Percentiles rank a stretch among this genome's conserved stretches.
Conservation (phyloP, 495 filamentous ascomycete genomes). For the Penicillium verhagenii region DNA sequence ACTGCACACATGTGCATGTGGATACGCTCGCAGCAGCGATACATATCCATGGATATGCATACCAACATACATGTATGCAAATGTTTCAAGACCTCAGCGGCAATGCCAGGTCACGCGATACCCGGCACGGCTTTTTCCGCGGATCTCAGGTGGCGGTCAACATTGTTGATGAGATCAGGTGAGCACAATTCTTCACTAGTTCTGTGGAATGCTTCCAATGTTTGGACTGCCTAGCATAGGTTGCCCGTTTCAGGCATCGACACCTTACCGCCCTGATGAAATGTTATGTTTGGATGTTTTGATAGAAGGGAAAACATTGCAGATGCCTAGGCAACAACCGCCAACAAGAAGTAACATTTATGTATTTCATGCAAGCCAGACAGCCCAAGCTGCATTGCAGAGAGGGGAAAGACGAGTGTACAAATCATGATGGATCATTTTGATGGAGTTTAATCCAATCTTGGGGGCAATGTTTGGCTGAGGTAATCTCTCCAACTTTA, state of each 20-base stretch:
- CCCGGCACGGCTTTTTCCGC: not conserved
- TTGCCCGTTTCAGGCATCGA: slow-evolving; percentile 16
- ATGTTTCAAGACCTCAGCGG: too few relatives aligned
- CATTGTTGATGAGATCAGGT: slow-evolving; percentile 5
- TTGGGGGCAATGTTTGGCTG: slow-evolving; percentile 9
- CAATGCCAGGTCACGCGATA: too few relatives aligned
- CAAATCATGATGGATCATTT: not conserved
- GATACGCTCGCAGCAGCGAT: too few relatives aligned
- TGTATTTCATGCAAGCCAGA: not conserved
- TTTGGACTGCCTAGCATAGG: not conserved
- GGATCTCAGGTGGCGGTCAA: not conserved
- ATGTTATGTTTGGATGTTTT: not conserved
- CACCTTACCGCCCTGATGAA: not conserved
- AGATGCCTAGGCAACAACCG: slow-evolving; percentile 1
- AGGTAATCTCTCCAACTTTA: slow-evolving; percentile 7
- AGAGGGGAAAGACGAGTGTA: not conserved
- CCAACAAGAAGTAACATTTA: too few relatives aligned
- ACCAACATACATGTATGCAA: too few relatives aligned
- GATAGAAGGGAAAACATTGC: not conserved
- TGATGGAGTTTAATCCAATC: not conserved
- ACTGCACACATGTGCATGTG: too few relatives aligned
- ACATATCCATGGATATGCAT: too few relatives aligned
- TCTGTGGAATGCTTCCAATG: slow-evolving; percentile 10
- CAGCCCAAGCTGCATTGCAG: not conserved
- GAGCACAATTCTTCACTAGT: slow-evolving; percentile 1